Percentiles rank a stretch among this genome's conserved stretches.
These are phyloP conservation scores for Aaosphaeria arxii DNA, from an alignment of 2,329 filamentous ascomycete genomes.

Conservation along the genomic window DNA sequence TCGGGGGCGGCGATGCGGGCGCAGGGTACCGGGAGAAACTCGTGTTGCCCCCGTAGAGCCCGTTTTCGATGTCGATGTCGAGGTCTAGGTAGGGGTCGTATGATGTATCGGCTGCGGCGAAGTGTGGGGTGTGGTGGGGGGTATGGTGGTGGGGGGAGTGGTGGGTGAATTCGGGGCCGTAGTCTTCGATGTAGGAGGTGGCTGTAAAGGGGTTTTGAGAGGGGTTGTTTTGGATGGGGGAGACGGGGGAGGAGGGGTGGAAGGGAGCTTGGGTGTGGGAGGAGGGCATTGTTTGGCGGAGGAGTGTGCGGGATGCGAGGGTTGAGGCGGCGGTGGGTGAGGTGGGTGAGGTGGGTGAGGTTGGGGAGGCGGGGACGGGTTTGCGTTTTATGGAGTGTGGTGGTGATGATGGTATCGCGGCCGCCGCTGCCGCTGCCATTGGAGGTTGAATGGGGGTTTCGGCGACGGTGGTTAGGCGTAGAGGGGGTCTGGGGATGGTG, in stretches of 20 bases:
- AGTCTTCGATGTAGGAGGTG: constrained; percentile 28
- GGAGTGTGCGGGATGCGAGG: constrained; percentile 15
- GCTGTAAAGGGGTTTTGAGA: constrained; percentile 22
- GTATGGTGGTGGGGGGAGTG: constrained; percentile 6
- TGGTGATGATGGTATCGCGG: constrained; percentile 5
- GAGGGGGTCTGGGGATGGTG: not conserved
- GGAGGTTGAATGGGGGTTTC: constrained; percentile 6
- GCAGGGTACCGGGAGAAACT: constrained; percentile 25
- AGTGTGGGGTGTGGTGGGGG: too few species aligned
- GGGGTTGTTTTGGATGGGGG: constrained; percentile 4
- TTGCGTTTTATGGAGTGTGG: constrained; percentile 24
- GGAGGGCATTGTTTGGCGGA: constrained; percentile 17
- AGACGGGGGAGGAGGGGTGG: not conserved
- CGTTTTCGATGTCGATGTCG: constrained; percentile 21
- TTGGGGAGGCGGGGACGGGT: constrained; percentile 8
- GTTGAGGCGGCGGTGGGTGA: too few species aligned
- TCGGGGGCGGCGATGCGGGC: constrained; percentile 6
- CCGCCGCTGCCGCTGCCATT: not conserved
- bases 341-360: too few species aligned
- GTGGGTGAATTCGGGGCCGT: constrained; percentile 25
- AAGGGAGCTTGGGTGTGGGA: not conserved
- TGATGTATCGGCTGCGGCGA: too few species aligned
- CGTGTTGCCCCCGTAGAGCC: constrained; percentile 26
- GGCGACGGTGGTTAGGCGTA: not conserved
- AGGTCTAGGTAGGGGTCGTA: not conserved